phyloP scores from a whole-genome alignment of 2,329 filamentous ascomycete genomes.

The Hymenoscyphus salicellus region DNA sequence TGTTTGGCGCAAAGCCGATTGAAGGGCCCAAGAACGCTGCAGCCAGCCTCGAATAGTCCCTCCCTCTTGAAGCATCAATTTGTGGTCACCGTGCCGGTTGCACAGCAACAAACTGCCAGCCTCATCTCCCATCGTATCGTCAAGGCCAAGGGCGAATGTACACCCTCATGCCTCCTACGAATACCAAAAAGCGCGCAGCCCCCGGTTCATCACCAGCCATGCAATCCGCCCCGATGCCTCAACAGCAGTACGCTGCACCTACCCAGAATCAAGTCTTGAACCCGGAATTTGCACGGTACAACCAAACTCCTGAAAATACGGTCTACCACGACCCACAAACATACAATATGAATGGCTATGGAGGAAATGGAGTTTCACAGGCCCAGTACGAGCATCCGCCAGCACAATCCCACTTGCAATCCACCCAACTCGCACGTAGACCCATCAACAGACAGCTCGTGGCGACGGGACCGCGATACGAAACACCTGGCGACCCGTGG shows the following conservation, averaged over 20 bases:
- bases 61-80: neutral
- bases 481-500: conserved; percentile 37
- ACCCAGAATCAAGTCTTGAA: conserved; percentile 41
- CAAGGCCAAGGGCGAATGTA: conserved; percentile 20
- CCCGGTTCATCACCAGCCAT: conserved; percentile 60
- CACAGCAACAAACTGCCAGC: neutral
- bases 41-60: conserved; percentile 29
- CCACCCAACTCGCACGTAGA: conserved; percentile 36
- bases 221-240: conserved; percentile 50
- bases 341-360: conserved; percentile 32
- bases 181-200: conserved; percentile 68
- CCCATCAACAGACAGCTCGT: conserved; percentile 35
- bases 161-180: conserved; percentile 41
- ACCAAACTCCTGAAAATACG: conserved; percentile 37
- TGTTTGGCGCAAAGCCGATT: conserved; percentile 17
- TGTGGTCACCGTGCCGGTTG: neutral
- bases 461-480: conserved; percentile 31
- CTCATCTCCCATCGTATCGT: conserved; percentile 5
- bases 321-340: conserved; percentile 35
- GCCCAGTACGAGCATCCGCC: conserved; percentile 29
- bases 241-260: conserved; percentile 45
- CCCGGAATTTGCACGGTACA: conserved; percentile 56
- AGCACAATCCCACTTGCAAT: conserved; percentile 10
- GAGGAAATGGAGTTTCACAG: conserved; percentile 24
- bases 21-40: conserved; percentile 31